Percentiles rank a stretch among this genome's conserved stretches.
Evolutionary conservation across 257 asterid genomes (phyloP).

Genomic region (Ballota nigra): DNA sequence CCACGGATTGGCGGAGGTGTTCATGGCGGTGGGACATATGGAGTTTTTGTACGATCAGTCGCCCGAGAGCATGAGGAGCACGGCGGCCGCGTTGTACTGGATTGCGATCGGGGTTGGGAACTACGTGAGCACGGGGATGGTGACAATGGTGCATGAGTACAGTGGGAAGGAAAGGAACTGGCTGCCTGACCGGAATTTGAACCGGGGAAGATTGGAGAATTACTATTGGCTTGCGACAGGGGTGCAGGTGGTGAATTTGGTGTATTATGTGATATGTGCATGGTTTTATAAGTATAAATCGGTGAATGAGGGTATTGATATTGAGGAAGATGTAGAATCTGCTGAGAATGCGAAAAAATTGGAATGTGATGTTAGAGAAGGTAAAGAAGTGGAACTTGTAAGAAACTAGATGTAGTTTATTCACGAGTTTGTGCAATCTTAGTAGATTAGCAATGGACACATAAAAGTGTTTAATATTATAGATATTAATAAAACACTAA

Average conservation of each 20-base stretch:
- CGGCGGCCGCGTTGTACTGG: conserved; percentile 64
- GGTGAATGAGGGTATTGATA: conserved; percentile 36
- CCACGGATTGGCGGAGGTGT: conserved; percentile 69
- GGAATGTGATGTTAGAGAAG: conserved; percentile 13
- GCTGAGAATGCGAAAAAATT: conserved; percentile 6
- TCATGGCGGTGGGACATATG: conserved; percentile 61
- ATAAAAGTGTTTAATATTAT: not conserved
- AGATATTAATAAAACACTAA: too few relatives aligned
- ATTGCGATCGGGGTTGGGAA: conserved; percentile 52
- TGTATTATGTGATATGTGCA: conserved; percentile 58
- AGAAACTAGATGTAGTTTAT: conserved; percentile 1
- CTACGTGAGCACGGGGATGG: conserved; percentile 53
- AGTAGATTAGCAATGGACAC: not conserved
- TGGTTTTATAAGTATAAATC: conserved; percentile 52
- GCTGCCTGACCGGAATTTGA: conserved; percentile 68
- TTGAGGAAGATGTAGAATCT: conserved; percentile 41
- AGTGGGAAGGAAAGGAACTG: conserved; percentile 50
- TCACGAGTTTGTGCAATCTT: not conserved
- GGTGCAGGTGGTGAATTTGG: conserved; percentile 52
- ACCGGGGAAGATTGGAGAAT: conserved; percentile 54
- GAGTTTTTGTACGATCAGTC: conserved; percentile 79
- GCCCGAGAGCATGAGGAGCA: conserved; percentile 85
- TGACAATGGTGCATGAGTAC: conserved; percentile 48
- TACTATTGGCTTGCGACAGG: conserved; percentile 65
- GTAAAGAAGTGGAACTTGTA: conserved; percentile 21